Conservation (phyloP, 768 basidiomycete genomes). For the Omphalotus guepiniiformis region DNA sequence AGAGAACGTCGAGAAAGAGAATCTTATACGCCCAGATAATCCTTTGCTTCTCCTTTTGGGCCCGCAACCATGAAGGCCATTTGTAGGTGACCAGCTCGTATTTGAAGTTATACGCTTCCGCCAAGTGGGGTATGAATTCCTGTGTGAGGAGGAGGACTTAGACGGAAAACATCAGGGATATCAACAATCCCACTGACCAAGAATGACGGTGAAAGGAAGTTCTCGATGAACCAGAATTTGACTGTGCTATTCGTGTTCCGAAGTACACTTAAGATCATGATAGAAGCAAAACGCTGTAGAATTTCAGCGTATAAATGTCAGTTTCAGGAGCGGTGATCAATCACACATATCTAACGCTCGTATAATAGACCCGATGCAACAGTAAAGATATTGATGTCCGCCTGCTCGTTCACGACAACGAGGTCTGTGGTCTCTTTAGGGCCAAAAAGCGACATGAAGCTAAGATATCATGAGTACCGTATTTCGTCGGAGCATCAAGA, state of each 20-base stretch:
- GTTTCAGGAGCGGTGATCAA: neutral
- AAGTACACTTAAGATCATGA: slow-evolving; percentile 97
- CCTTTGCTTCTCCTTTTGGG: slow-evolving; percentile 95
- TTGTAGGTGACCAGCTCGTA: slow-evolving; percentile 99
- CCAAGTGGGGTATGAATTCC: slow-evolving; percentile 95
- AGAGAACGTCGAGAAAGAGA: slow-evolving; percentile 96
- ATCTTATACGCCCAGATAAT: slow-evolving; percentile 99
- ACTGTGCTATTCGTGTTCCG: slow-evolving; percentile 91
- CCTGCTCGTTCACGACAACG: slow-evolving; percentile 42
- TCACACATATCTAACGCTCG: slow-evolving; percentile 74
- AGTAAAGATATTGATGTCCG: slow-evolving; percentile 98
- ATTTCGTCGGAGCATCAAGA: neutral
- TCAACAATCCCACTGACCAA: slow-evolving; percentile 46
- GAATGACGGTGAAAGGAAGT: slow-evolving; percentile 98
- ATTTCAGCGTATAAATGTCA: too few species aligned
- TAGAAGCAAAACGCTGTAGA: slow-evolving; percentile 86
- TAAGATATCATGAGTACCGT: neutral
- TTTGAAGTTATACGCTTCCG: slow-evolving; percentile 87
- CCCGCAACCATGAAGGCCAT: slow-evolving; percentile 98
- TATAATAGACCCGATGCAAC: slow-evolving; percentile 96
- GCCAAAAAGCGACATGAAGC: slow-evolving; percentile 9
- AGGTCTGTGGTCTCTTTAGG: slow-evolving; percentile 15
- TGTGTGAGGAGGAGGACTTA: slow-evolving; percentile 25
- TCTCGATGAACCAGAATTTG: slow-evolving; percentile 99
- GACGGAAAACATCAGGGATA: neutral